Base-by-base conservation (phyloP, 2,329 filamentous ascomycete genomes). In the Parastagonospora avenae region DNA sequence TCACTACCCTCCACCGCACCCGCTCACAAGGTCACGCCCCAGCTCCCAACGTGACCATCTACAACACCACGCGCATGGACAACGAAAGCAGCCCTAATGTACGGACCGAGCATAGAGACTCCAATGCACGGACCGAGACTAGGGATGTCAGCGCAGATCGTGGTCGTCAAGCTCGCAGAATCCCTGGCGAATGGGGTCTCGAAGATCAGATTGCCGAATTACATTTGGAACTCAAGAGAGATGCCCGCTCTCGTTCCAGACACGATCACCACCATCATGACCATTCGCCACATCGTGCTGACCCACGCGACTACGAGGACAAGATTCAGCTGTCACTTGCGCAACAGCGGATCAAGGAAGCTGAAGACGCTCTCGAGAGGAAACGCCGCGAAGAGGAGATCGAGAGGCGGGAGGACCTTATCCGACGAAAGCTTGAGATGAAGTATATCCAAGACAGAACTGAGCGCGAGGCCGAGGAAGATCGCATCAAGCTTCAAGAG, bases 21-120 rank as follows among this genome's bases (percentile, higher is more conserved):
- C 73, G 76, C 50, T 79, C 77, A 12, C 71, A 74, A 36, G 77
- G 78, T 38, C 71, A 76, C 47, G 57, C 68, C 19, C 76, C 76
- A 11, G 67, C 67, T n/a, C 77, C 77, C 14, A 73, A 76, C 40
- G 73, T 79, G 55, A 77, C 76, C 59, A 77, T 79, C 54, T 75
- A 77, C 68, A 79, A 79, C 62, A 75, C 74, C 47, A 72, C 74
- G 46, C 68, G 68, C 45, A 71, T 73, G 54, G 67, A 74, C 54
- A 70, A 69, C 46, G 70, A 72, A 37, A 71, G 61, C 36, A 72
- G 49, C 45, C 68, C 65, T 8, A 64, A 66, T 42, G 64, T 75
- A 11, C 68, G 63, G 52, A 66, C 66, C 37, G 64, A 74, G 15
- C 67, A 72, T 41, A 62, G 59, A 29, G 52, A 57, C 14, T 54